Evolutionary conservation across 805 yeast genomes (phyloP).

Genomic region (Saccharomycopsis capsularis): DNA sequence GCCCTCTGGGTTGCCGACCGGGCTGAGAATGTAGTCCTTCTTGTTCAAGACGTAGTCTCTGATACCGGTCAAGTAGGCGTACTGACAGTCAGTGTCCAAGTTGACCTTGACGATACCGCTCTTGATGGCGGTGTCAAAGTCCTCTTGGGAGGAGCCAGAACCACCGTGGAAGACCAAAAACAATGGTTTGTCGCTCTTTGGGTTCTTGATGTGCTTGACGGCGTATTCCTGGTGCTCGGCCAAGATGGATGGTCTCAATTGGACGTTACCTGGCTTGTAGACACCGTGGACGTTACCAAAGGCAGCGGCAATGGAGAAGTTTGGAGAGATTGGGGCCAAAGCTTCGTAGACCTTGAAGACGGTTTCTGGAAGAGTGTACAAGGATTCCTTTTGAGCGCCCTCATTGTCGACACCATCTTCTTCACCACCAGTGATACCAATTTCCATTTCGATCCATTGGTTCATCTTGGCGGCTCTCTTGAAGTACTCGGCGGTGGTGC

Average conservation of each 20-base stretch:
- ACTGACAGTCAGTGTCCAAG: conserved; percentile 98
- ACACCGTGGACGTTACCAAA: conserved; percentile 99
- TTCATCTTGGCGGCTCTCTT: conserved; percentile 86
- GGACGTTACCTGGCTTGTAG: conserved; percentile 98
- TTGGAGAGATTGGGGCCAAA: conserved; percentile 83
- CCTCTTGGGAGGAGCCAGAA: conserved; percentile 91
- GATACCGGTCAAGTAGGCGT: conserved; percentile 93
- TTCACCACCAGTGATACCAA: conserved; percentile 99
- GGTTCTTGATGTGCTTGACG: conserved; percentile 47
- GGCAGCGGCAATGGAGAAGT: conserved; percentile 99
- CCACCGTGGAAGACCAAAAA: conserved; percentile 99
- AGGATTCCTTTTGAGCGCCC: conserved; percentile 73
- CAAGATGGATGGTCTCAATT: conserved; percentile 83
- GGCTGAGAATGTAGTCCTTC: conserved; percentile 86
- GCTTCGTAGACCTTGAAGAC: conserved; percentile 89
- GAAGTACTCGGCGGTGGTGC: conserved; percentile 90
- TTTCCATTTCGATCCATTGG: conserved; percentile 99
- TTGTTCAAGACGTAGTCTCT: conserved; percentile 94
- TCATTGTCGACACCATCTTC: conserved; percentile 99
- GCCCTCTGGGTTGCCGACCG: conserved; percentile 99
- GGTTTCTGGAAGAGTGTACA: conserved; percentile 94
- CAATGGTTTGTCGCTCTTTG: conserved; percentile 59
- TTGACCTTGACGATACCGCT: conserved; percentile 98
- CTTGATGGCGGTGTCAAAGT: conserved; percentile 84
- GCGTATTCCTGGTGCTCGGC: conserved; percentile 95